Base-by-base conservation (phyloP, 129 eudicot genomes). In the Ambrosia artemisiifolia region DNA sequence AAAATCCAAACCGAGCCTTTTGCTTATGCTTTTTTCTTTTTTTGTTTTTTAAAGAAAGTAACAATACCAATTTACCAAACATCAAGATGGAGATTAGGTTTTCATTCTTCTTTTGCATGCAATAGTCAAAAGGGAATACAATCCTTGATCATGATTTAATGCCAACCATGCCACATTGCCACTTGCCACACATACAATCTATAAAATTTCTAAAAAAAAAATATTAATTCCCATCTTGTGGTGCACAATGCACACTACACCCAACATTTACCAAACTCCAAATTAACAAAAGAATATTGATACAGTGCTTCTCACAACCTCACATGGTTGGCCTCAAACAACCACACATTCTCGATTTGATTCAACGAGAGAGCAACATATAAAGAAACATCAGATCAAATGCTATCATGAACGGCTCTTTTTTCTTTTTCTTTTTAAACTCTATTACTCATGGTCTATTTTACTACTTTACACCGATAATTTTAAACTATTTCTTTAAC, bases 201-300 rank as follows among this genome's bases (percentile, higher is more conserved):
- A 24, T 28, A 28, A 6, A 6, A n/a, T n/a, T n/a, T n/a, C n/a
- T n/a, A 36, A 36, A 7, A 7, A 38, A 38, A 40, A 40, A 7
- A 7, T 6, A 40, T 0, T 40, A 40, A 40, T 40, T 63, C 71
- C 38, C 47, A 40, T 14, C 73, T 24, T 65, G 73, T 54, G 67
- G 79, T 72, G 33, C 68, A 72, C 67, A 72, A 42, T 35, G 72
- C 65, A 63, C 42, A 64, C 9, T 16, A 20, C 54, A 17, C 73
- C 51, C 11, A 64, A 42, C 48, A 65, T 30, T 14, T 16, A 36
- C 78, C 78, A 35, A 74, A 63, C 64, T 64, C 19, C 72, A 34
- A 50, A n/a, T n/a, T n/a, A n/a, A 65, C 32, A 64, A 16, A 56
- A 24, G 65, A 64, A 64, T 72, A 65, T 5, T 12, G 33, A 57